Conservation (phyloP, 306 rosid genomes). For the Datisca glomerata region DNA sequence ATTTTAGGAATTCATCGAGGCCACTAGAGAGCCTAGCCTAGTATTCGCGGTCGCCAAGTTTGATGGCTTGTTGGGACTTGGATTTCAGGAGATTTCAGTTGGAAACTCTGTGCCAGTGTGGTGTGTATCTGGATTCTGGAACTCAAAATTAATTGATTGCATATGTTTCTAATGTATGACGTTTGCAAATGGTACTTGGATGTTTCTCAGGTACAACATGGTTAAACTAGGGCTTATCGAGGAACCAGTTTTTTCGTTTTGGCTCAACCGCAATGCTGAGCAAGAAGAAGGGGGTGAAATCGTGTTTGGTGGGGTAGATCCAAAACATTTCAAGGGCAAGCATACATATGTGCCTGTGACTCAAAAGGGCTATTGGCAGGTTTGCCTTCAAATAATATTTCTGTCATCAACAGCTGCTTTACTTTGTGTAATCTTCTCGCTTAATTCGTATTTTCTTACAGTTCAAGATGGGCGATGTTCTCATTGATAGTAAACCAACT, state of each 20-base stretch:
- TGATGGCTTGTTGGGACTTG: constrained; percentile 91
- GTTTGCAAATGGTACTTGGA: constrained; percentile 9
- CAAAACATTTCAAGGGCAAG: constrained; percentile 69
- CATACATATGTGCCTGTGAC: constrained; percentile 89
- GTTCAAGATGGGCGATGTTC: constrained; percentile 93
- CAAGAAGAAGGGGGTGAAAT: constrained; percentile 80
- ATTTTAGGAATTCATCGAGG: constrained; percentile 68
- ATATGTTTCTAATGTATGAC: too few species aligned
- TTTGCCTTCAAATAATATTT: constrained; percentile 14
- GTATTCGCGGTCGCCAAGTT: constrained; percentile 65
- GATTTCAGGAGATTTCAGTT: constrained; percentile 87
- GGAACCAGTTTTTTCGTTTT: constrained; percentile 85
- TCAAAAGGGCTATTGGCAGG: constrained; percentile 94
- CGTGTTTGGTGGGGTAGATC: constrained; percentile 95
- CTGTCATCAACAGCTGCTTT: not conserved
- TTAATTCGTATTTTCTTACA: constrained; percentile 16
- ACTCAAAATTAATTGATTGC: too few species aligned
- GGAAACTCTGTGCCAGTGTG: constrained; percentile 74
- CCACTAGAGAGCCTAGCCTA: constrained; percentile 15
- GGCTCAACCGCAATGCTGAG: constrained; percentile 68
- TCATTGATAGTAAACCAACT: constrained; percentile 56
- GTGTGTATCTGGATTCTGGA: too few species aligned
- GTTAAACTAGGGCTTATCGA: constrained; percentile 54
- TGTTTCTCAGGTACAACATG: constrained; percentile 73
- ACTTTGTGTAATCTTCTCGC: constrained; percentile 1